Evolutionary conservation across 1,284 basidiomycete genomes (phyloP).

Genomic region (Austroboletus olivaceoglutinosus): DNA sequence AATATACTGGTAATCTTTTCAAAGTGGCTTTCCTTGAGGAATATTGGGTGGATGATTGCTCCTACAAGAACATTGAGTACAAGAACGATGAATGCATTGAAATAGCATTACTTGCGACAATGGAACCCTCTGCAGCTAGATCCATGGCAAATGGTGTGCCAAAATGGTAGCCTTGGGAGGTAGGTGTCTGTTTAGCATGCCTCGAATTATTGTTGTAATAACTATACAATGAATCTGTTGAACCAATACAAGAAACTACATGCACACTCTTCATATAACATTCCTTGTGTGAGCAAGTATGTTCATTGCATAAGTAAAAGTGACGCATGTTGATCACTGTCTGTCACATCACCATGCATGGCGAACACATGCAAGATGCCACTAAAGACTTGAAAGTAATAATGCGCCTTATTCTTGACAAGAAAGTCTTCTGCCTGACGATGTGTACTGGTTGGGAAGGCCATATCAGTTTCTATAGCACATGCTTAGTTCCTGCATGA

Average conservation of each 20-base stretch:
- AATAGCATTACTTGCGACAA: conserved; percentile 42
- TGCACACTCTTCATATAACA: conserved; percentile 59
- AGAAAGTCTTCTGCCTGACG: conserved; percentile 35
- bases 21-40: conserved; percentile 53
- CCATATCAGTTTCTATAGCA: conserved; percentile 37
- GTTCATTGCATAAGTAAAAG: conserved; percentile 26
- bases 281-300: conserved; percentile 55
- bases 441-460: conserved; percentile 28
- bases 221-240: conserved; percentile 37
- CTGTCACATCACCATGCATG: conserved; percentile 23
- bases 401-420: conserved; percentile 25
- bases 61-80: conserved; percentile 27
- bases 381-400: conserved; percentile 36
- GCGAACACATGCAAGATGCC: conserved; percentile 34
- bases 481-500: conserved; percentile 31
- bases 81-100: no score
- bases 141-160: conserved; percentile 52
- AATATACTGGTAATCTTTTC: conserved; percentile 44
- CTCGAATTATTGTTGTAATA: not conserved
- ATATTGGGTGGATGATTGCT: conserved; percentile 53
- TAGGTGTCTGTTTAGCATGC: not conserved
- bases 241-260: conserved; percentile 50
- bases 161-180: conserved; percentile 50
- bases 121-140: conserved; percentile 40
- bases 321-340: conserved; percentile 31